Evolutionary conservation across 2,329 filamentous ascomycete species (phyloP).

Genomic region (Gnomoniopsis sp.): DNA sequence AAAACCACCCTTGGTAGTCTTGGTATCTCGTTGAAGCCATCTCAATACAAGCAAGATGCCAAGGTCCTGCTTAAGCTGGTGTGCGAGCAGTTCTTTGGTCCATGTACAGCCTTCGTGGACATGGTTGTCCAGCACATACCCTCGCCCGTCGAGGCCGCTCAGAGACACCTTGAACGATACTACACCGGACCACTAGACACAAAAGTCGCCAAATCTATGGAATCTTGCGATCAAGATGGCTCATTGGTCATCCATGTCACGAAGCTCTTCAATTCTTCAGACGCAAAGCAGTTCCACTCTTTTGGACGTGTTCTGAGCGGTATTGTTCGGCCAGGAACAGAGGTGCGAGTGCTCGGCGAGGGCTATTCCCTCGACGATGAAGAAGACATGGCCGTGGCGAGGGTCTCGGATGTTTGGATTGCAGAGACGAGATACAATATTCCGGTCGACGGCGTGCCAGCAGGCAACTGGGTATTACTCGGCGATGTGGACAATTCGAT

Average conservation of each 20-base stretch:
- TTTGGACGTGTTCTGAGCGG: conserved; percentile 93
- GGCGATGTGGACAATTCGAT: conserved; percentile 96
- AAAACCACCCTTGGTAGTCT: conserved; percentile 74
- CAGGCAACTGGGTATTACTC: conserved; percentile 89
- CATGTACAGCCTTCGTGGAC: conserved; percentile 86
- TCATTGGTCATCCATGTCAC: conserved; percentile 89
- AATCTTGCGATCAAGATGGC: conserved; percentile 80
- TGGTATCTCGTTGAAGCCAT: conserved; percentile 85
- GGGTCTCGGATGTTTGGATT: conserved; percentile 83
- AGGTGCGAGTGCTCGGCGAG: conserved; percentile 89
- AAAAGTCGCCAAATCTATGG: conserved; percentile 76
- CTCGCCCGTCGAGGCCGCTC: conserved; percentile 75
- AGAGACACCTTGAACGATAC: conserved; percentile 75
- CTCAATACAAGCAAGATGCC: conserved; percentile 86
- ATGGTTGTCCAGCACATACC: conserved; percentile 91
- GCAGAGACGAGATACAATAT: conserved; percentile 92
- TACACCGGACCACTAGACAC: conserved; percentile 89
- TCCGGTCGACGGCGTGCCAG: conserved; percentile 84
- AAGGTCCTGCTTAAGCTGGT: conserved; percentile 84
- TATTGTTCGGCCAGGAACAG: conserved; percentile 74
- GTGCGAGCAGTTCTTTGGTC: conserved; percentile 93
- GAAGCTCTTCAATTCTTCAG: conserved; percentile 85
- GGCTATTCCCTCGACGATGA: conserved; percentile 96
- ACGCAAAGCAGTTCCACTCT: conserved; percentile 87
- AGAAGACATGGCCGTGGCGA: conserved; percentile 91